Percentiles rank a stretch among this genome's conserved stretches.
These are phyloP conservation scores for Boletales sp. DNA, from an alignment of 768 basidiomycete genomes.

Conservation along the genomic window DNA sequence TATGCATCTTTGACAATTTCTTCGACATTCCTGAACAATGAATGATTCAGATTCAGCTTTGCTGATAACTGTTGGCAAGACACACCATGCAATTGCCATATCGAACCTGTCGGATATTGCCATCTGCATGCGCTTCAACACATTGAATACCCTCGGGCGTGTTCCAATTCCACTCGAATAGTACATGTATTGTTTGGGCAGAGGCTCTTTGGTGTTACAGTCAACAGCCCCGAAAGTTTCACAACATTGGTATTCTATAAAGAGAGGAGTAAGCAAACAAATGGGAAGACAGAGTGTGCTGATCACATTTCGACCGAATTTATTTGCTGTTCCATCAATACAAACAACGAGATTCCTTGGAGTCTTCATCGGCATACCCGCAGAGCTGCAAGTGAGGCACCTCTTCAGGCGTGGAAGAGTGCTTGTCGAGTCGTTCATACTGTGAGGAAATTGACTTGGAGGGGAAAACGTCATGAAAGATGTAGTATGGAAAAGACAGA, in stretches of 20 bases:
- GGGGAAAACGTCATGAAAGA: conserved; percentile 1
- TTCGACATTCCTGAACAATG: conserved; percentile 29
- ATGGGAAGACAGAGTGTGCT: neutral
- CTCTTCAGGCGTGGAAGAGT: conserved; percentile 1
- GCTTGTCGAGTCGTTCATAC: conserved; percentile 1
- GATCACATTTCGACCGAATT: conserved; percentile 16
- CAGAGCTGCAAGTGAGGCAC: conserved; percentile 9
- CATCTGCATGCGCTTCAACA: conserved; percentile 14
- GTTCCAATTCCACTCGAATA: conserved; percentile 38
- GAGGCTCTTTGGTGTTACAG: conserved; percentile 10
- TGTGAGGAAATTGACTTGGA: conserved; percentile 1
- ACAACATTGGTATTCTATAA: conserved; percentile 36
- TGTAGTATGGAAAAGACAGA: neutral
- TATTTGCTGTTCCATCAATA: conserved; percentile 19
- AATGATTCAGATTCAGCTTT: neutral
- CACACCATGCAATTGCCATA: conserved; percentile 35
- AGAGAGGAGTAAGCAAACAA: neutral
- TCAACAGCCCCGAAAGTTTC: conserved; percentile 29
- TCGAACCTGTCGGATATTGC: conserved; percentile 24
- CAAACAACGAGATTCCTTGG: conserved; percentile 16
- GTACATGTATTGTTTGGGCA: conserved; percentile 27
- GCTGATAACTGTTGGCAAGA: neutral
- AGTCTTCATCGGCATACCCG: neutral
- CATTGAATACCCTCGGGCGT: conserved; percentile 23
- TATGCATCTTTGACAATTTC: conserved; percentile 29